Base-by-base conservation (phyloP, 2,329 filamentous ascomycete species). In the Aotearoamyces nothofagi region DNA sequence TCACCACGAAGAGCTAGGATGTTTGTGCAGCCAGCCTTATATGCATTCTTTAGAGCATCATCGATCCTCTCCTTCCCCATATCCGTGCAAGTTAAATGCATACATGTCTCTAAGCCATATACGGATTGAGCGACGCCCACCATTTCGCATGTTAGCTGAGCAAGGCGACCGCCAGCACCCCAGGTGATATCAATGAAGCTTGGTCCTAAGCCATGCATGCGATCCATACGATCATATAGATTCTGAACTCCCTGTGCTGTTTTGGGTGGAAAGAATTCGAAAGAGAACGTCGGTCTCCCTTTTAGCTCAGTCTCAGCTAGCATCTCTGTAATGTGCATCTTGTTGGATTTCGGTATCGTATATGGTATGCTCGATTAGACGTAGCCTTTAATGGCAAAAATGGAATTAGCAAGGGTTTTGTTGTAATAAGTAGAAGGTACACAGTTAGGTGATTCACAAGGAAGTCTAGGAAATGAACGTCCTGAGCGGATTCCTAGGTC, bases 181-280 rank as follows among this genome's bases (percentile, higher is more conserved):
- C 90, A 98, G 38, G 90, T 98, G 48, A 98, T 79, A 56, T 98
- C 90, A 53, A 98, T 84, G 61, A 98, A 98, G 48, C 86, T 78
- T 39, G 87, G 90, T 2, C 84, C 90, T 39, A 92, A 71, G 47
- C 78, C 72, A 56, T 93, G 84, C 90, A 98, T 98, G 57, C 86
- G 84, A 58, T 98, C 90, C 81, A 98, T 96, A 44, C 90, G 82
- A 46, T 98, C 90, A 65, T 98, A 98, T 33, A 98, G 75, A 55
- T 98, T 98, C 60, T 98, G 90, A 9, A 98, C 87, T 66, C 90
- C 90, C 59, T 90, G 82, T 8, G 82, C 79, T 5, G 90, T 98
- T 63, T 98, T 98, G 22, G 90, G 90, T 29, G 90, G 90, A 58
- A 98, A 98, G 66, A 93, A 98, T 56, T 98, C 90, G 62, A 98